These are phyloP conservation scores for Arabidopsis lyrata DNA, from an alignment of 441 rosid species.

Conservation along the genomic window DNA sequence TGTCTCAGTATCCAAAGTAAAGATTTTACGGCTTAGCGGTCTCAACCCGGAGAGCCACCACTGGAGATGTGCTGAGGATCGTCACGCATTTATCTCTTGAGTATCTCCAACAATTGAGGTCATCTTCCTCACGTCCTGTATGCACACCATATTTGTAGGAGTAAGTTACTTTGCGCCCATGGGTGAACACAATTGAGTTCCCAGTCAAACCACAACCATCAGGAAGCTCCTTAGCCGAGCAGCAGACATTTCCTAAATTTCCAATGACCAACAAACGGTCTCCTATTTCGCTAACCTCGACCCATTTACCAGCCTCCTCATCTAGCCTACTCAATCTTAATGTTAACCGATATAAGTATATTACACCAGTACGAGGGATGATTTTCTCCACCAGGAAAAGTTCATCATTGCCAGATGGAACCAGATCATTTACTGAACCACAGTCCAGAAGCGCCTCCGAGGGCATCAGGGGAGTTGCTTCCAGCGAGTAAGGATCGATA, in stretches of 20 bases:
- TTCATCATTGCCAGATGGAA: constrained; percentile 24
- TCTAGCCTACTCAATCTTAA: constrained; percentile 20
- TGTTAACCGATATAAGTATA: background rate
- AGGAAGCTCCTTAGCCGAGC: background rate
- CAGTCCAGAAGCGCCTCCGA: background rate
- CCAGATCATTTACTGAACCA: background rate
- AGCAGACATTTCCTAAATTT: background rate
- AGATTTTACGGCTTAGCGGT: too few species aligned
- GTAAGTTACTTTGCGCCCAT: background rate
- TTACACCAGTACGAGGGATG: background rate
- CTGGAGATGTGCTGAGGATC: background rate
- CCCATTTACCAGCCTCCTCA: constrained; percentile 14
- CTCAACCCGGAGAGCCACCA: too few species aligned
- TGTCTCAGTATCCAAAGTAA: too few species aligned
- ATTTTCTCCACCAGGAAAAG: constrained; percentile 10
- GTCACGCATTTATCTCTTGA: background rate
- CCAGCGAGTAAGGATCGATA: constrained; percentile 22
- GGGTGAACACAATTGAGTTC: background rate
- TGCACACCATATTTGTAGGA: constrained; percentile 8
- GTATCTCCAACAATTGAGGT: background rate
- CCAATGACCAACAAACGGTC: constrained; percentile 6
- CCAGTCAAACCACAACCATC: background rate
- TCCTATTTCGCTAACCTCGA: background rate
- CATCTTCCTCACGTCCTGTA: background rate
- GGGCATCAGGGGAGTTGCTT: background rate